These are phyloP conservation scores for Apiotrichum brassicae DNA, from an alignment of 1,284 basidiomycete species.

Conservation along the genomic window DNA sequence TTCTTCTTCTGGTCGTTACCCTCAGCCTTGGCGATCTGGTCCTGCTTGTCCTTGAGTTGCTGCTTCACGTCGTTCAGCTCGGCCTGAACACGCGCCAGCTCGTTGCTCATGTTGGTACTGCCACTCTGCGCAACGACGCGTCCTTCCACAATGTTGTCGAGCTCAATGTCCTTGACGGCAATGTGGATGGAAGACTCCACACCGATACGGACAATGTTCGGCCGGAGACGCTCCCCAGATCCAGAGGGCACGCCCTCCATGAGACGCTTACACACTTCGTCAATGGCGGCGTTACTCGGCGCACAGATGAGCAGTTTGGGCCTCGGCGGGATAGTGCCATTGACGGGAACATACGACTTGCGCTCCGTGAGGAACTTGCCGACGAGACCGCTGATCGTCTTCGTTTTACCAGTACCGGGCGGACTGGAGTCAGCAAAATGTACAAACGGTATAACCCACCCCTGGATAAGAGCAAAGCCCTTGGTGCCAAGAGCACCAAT, in stretches of 20 bases:
- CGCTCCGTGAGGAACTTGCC: conserved; percentile 69
- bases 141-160: conserved; percentile 78
- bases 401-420: conserved; percentile 97
- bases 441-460: conserved; percentile 54
- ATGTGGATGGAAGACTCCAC: conserved; percentile 70
- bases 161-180: conserved; percentile 76
- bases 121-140: conserved; percentile 56
- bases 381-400: conserved; percentile 93
- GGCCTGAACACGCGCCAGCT: conserved; percentile 56
- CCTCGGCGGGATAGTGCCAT: conserved; percentile 52
- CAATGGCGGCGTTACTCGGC: conserved; percentile 97
- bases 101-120: conserved; percentile 48
- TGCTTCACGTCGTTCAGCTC: conserved; percentile 65
- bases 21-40: conserved; percentile 49
- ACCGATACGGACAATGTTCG: conserved; percentile 86
- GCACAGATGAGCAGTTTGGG: conserved; percentile 88
- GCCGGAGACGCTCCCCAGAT: conserved; percentile 54
- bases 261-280: conserved; percentile 86
- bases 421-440: conserved; percentile 56
- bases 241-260: conserved; percentile 66
- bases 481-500: conserved; percentile 63
- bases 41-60: conserved; percentile 57
- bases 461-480: conserved; percentile 92
- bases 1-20: conserved; percentile 25
- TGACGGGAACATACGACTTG: conserved; percentile 50